Base-by-base conservation (phyloP, 2,329 filamentous ascomycete species). In the Pestalotiopsis sp. region DNA sequence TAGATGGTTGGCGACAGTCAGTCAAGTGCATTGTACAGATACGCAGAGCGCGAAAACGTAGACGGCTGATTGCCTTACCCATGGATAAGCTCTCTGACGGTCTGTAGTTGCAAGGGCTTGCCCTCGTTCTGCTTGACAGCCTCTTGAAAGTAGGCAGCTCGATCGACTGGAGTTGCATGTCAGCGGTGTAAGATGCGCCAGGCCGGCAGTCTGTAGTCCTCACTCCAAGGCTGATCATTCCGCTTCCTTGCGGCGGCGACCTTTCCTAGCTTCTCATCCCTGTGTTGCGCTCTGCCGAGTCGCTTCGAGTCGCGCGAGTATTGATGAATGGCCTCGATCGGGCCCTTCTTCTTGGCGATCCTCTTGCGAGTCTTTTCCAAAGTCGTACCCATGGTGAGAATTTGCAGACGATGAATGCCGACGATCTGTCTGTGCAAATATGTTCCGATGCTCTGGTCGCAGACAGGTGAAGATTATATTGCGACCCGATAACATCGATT, bases 361-460 rank as follows among this genome's bases (percentile, higher is more conserved):
- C 94, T 90, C 83, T 98, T 98, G 71, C 92, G 89, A 23, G 96
- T 92, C 79, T 98, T 98, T 71, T 89, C 84, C 6, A 98, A 82
- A 59, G 91, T 89, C 77, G 90, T 92, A 14, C 93, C 88, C 94
- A 97, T 97, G 27, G 75, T 86, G 77, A 67, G 23, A 52, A 12
- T 9, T n/a, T n/a, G 45, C 20, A 36, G 45, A n/a, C 45, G 23
- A 52, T 17, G 6, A n/a, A 52, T 9, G 3, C 4, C 20, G 14
- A 23, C 9, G 31, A 6, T 9, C 31, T 36, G 31, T 36, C 31
- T 36, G 9, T 36, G 31, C 2, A 36, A 36, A 36, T 36, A 1
- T 36, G 31, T 36, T 9, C 2, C 31, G 31, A 36, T 36, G 31
- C 2, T 36, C 31, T 36, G 31, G 31, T 36, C 2, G 31, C 55